Percentiles rank a stretch among this genome's conserved stretches.
Evolutionary conservation across 257 asterid species (phyloP).

Genomic region (Solanum bulbocastanum): DNA sequence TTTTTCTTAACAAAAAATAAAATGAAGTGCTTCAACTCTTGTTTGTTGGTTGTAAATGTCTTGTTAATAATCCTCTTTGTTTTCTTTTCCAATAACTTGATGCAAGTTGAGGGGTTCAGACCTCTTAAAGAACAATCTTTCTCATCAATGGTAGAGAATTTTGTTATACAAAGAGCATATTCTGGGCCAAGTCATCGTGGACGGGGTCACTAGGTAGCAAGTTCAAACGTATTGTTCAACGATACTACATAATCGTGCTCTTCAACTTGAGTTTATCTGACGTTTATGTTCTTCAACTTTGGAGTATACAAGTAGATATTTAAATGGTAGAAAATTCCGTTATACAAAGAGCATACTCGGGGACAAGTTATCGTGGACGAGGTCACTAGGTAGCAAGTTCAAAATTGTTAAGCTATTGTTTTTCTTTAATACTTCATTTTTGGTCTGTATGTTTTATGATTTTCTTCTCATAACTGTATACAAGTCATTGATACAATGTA

Average conservation of each 20-base stretch:
- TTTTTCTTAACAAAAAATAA: background rate
- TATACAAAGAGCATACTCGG: background rate
- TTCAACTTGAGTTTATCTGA: background rate
- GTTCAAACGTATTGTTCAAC: background rate
- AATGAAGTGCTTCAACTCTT: background rate
- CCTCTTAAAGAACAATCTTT: background rate
- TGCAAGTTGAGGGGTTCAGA: background rate
- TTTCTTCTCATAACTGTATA: background rate
- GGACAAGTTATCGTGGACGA: background rate
- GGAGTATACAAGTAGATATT: too few relatives aligned
- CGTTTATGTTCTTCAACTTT: background rate
- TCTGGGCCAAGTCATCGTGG: constrained; percentile 4
- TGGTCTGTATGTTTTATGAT: background rate
- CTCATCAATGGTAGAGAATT: background rate
- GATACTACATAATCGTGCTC: background rate
- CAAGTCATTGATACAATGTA: background rate
- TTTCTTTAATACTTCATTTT: background rate
- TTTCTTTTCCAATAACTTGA: background rate
- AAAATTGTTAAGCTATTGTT: background rate
- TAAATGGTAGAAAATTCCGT: background rate
- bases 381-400: background rate
- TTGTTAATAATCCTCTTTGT: background rate
- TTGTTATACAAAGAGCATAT: background rate
- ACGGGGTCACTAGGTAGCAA: background rate
- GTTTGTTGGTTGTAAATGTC: background rate